Conservation (phyloP, 2,329 filamentous ascomycete genomes). For the Zasmidium cellare region DNA sequence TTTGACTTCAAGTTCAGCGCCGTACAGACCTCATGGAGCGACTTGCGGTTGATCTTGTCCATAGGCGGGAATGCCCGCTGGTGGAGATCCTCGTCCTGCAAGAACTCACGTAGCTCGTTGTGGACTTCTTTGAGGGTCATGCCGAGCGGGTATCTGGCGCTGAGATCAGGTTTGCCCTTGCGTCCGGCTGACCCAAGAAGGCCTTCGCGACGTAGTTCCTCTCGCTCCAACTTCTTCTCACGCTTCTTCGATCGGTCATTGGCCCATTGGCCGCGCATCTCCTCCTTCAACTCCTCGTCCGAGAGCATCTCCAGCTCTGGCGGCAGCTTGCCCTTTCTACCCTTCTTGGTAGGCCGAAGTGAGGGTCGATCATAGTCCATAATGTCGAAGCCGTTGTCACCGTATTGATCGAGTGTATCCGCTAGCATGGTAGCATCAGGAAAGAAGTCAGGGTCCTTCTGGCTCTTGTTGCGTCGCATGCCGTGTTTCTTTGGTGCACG, state of each 20-base stretch:
- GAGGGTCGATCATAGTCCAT: constrained; percentile 79
- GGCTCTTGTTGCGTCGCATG: constrained; percentile 18
- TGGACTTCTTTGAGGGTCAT: constrained; percentile 71
- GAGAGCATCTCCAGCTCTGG: constrained; percentile 40
- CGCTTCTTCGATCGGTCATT: constrained; percentile 49
- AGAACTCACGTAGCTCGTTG: constrained; percentile 70
- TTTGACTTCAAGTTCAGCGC: constrained; percentile 79
- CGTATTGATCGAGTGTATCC: constrained; percentile 61
- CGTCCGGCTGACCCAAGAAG: constrained; percentile 37
- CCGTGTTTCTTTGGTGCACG: constrained; percentile 22
- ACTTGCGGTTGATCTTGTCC: constrained; percentile 73
- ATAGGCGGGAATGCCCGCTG: constrained; percentile 81
- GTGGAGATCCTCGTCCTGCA: constrained; percentile 61
- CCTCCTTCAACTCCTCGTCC: constrained; percentile 45
- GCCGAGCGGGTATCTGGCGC: constrained; percentile 70
- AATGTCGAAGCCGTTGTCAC: constrained; percentile 74
- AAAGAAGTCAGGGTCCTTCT: constrained; percentile 41
- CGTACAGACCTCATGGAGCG: constrained; percentile 76
- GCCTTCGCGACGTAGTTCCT: constrained; percentile 47
- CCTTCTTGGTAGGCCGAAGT: constrained; percentile 65
- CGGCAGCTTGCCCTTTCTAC: constrained; percentile 50
- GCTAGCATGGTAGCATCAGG: constrained; percentile 58
- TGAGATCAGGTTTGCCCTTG: constrained; percentile 52
- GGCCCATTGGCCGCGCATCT: constrained; percentile 43
- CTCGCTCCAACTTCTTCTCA: constrained; percentile 48